Base-by-base conservation (phyloP, 2,329 filamentous ascomycete species). In the Exserohilum turcica region DNA sequence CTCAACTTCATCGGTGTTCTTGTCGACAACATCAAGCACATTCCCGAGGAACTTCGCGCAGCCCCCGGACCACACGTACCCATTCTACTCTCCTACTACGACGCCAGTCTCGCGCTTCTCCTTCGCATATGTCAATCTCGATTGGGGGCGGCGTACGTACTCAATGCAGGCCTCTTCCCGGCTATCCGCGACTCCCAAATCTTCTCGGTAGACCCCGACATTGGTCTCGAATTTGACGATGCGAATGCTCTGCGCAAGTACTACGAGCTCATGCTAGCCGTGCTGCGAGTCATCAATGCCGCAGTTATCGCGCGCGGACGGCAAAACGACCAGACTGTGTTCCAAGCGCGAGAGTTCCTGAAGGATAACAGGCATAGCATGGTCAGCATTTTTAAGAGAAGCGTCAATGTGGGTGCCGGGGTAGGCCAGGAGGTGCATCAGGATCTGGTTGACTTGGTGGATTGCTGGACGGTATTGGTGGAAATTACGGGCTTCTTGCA, bases 1-100 rank as follows among this genome's bases (percentile, higher is more conserved):
- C 84, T 96, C 40, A 99, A 99, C 76, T 96, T 97, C 71, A 84
- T 97, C 44, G 89, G 89, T 44, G 87, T 97, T 24, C 83, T 97
- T 27, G 87, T 99, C 46, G 93, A 97, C 75, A 91, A 91, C 45
- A 84, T 99, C 51, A 87, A 90, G 63, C 83, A 84, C 61, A 84
- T 97, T 45, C 84, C 92, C 56, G 76, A 83, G 9, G 92, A 97
- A 59, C 75, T 81, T 56, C 64, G 72, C 60, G 66, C 66, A 52
- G 68, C 76, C 45, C 52, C 64, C 59, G 52, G 75, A 52, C 64
- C 65, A 12, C 85, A 87, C 56, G 78, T 85, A 0, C 72, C 79
- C 6, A 73, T 80, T 12, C 74, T 86, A 6, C 75, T 88, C 9
- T 79, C 80, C 10, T 85, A 83, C 69, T 86, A 86, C 61, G 82